Conservation (phyloP, 2,329 filamentous ascomycete genomes). For the Talaromyces sp. region DNA sequence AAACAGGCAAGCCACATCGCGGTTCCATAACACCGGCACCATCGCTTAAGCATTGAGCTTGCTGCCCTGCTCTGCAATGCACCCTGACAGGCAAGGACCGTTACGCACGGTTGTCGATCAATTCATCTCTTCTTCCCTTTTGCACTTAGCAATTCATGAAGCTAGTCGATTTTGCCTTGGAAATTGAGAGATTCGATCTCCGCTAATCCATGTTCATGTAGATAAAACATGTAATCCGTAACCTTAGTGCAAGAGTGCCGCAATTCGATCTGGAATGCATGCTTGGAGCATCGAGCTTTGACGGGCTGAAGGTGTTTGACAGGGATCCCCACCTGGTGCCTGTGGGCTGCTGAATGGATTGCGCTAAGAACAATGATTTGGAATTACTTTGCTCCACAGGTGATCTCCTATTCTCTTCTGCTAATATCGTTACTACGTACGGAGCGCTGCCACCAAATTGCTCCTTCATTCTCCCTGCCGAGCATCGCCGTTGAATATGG, state of each 20-base stretch:
- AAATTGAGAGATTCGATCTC: background rate
- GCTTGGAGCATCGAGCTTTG: background rate
- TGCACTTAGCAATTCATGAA: background rate
- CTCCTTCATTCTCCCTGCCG: background rate
- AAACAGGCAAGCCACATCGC: slow-evolving; percentile 5
- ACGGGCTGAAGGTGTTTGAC: background rate
- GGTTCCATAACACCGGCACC: slow-evolving; percentile 12
- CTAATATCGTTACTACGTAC: background rate
- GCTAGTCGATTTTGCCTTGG: background rate
- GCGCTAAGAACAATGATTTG: slow-evolving; percentile 10
- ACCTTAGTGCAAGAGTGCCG: background rate
- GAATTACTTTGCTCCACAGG: slow-evolving; percentile 8
- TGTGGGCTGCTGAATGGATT: background rate
- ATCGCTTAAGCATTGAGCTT: slow-evolving; percentile 8
- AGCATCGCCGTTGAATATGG: background rate
- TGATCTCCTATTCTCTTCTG: slow-evolving; percentile 1
- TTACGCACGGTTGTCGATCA: slow-evolving; percentile 9
- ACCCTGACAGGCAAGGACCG: slow-evolving; percentile 10
- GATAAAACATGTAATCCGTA: background rate
- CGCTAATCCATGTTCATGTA: background rate
- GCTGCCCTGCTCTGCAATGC: slow-evolving; percentile 5
- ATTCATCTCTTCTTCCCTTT: background rate
- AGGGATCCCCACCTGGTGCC: background rate
- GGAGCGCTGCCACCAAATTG: background rate
- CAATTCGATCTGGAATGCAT: slow-evolving; percentile 2